phyloP scores from a whole-genome alignment of 768 basidiomycete species.

The Russula brevipes region DNA sequence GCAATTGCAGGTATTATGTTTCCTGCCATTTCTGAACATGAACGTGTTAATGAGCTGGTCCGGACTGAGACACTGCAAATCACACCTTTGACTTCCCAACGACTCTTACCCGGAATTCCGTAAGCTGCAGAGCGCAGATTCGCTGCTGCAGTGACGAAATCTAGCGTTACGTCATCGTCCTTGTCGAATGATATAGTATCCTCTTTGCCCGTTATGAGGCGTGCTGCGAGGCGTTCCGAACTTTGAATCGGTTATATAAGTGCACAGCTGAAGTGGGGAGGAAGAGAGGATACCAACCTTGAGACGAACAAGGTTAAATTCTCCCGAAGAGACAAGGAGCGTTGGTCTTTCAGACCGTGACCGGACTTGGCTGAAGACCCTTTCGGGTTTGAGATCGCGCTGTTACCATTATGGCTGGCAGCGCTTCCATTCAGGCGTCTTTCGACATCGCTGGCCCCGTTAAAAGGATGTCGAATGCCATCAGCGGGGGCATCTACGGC shows the following conservation, averaged over 20 bases:
- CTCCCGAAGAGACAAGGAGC: slow-evolving; percentile 68
- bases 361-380: slow-evolving; percentile 5
- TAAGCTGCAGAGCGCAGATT: slow-evolving; percentile 91
- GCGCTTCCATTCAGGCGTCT: slow-evolving; percentile 23
- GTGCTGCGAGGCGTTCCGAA: slow-evolving; percentile 69
- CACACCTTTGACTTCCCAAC: slow-evolving; percentile 95
- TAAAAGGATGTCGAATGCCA: slow-evolving; percentile 25
- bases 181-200: slow-evolving; percentile 88
- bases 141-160: slow-evolving; percentile 93
- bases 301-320: slow-evolving; percentile 79
- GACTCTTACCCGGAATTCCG: slow-evolving; percentile 80
- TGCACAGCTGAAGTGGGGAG: background rate
- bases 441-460: slow-evolving; percentile 14
- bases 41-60: background rate
- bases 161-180: slow-evolving; percentile 94
- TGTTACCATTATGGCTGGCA: slow-evolving; percentile 20
- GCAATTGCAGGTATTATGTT: slow-evolving; percentile 99
- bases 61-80: background rate
- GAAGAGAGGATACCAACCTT: slow-evolving; percentile 47
- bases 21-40: slow-evolving; percentile 84
- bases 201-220: slow-evolving; percentile 55
- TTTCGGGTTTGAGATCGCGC: slow-evolving; percentile 5
- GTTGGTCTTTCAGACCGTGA: slow-evolving; percentile 72
- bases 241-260: slow-evolving; percentile 38
- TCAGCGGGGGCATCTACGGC: slow-evolving; percentile 25